These are phyloP conservation scores for Starmerella lactis-condensi DNA, from an alignment of 805 yeast species.

Conservation along the genomic window DNA sequence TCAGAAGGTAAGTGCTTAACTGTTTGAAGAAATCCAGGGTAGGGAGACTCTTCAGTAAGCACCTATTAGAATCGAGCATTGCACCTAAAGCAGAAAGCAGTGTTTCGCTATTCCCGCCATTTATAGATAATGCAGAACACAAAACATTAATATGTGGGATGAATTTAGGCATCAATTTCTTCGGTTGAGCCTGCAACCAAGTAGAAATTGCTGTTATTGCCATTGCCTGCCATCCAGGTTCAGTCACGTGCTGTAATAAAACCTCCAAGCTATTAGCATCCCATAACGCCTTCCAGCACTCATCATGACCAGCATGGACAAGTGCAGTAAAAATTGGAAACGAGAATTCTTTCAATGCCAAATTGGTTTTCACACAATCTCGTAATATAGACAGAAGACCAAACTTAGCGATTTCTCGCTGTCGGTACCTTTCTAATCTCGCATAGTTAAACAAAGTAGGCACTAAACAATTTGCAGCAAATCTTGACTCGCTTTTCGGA, in stretches of 20 bases:
- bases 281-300: constrained; percentile 25
- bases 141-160: constrained; percentile 2
- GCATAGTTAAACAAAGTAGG: constrained; percentile 37
- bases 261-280: constrained; percentile 25
- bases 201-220: constrained; percentile 32
- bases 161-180: constrained; percentile 6
- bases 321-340: constrained; percentile 37
- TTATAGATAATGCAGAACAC: constrained; percentile 5
- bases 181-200: constrained; percentile 21
- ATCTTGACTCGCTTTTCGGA: constrained; percentile 18
- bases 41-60: constrained; percentile 5
- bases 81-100: constrained; percentile 10
- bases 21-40: constrained; percentile 4
- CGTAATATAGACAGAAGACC: constrained; percentile 33
- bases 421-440: constrained; percentile 29
- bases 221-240: constrained; percentile 41
- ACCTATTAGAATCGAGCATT: constrained; percentile 9
- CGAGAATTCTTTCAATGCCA: constrained; percentile 34
- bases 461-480: constrained; percentile 28
- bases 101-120: constrained; percentile 8
- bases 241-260: constrained; percentile 27
- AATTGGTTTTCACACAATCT: constrained; percentile 25
- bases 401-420: constrained; percentile 28
- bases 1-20: constrained; percentile 2
- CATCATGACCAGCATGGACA: constrained; percentile 27